Evolutionary conservation across 2,329 filamentous ascomycete genomes (phyloP).

Genomic region (Fusarium ambrosium): DNA sequence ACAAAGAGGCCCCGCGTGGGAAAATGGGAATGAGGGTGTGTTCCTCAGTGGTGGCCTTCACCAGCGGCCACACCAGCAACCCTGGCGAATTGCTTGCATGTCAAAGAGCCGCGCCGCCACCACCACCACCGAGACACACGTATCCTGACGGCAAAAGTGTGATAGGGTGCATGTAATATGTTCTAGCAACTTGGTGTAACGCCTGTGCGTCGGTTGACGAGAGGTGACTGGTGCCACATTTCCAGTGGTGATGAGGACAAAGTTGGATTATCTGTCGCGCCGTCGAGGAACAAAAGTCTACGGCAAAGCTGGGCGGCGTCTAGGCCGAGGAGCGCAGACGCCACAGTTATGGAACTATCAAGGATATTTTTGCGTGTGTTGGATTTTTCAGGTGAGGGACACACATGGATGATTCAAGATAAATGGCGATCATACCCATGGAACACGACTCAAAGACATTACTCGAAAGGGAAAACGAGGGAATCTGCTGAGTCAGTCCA

Average conservation of each 20-base stretch:
- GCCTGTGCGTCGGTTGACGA: conserved; percentile 23
- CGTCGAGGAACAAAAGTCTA: neutral
- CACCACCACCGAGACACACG: conserved; percentile 16
- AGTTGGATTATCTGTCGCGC: neutral
- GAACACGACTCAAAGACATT: conserved; percentile 13
- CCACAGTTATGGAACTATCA: neutral
- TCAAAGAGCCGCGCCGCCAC: conserved; percentile 33
- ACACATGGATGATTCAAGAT: neutral
- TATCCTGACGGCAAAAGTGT: neutral
- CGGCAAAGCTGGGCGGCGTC: neutral
- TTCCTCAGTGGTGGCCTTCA: neutral
- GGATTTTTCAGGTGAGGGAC: conserved; percentile 1
- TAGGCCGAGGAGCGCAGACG: neutral
- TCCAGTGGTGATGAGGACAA: neutral
- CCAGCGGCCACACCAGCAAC: neutral
- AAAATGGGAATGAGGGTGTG: neutral
- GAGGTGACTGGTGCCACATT: conserved; percentile 38
- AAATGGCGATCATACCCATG: neutral
- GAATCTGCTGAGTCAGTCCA: conserved; percentile 15
- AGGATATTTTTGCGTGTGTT: neutral
- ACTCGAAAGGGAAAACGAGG: neutral
- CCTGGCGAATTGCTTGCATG: conserved; percentile 20
- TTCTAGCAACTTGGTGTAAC: conserved; percentile 26
- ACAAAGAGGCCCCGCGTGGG: neutral
- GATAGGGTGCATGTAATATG: neutral